Conservation (phyloP, 176 grass and related monocot genomes). For the Puccinellia tenuiflora region DNA sequence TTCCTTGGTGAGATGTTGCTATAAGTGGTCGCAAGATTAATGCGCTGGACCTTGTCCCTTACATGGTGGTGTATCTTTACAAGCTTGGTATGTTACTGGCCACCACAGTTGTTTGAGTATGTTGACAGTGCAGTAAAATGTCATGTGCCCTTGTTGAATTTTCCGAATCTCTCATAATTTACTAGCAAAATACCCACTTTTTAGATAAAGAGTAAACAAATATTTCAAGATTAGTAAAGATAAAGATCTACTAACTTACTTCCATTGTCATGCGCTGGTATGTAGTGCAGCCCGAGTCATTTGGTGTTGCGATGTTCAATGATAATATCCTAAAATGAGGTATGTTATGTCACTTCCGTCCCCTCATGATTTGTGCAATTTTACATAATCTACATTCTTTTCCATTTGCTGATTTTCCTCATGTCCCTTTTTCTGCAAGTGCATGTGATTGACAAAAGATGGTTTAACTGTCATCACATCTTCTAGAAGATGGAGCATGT, state of each 20-base stretch:
- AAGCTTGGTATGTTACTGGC: background rate
- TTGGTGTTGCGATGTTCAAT: background rate
- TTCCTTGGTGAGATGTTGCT: background rate
- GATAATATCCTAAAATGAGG: background rate
- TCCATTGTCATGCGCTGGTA: background rate
- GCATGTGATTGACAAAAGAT: background rate
- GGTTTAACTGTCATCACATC: background rate
- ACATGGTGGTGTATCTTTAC: constrained; percentile 32
- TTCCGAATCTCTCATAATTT: background rate
- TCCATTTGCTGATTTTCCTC: background rate
- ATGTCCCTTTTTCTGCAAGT: background rate
- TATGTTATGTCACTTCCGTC: background rate
- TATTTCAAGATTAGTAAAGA: too few relatives aligned
- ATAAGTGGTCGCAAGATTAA: background rate
- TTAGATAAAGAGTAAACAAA: background rate
- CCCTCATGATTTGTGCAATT: too few relatives aligned
- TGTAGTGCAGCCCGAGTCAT: background rate
- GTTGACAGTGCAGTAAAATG: background rate
- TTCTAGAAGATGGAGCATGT: background rate
- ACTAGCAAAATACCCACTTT: background rate
- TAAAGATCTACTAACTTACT: background rate
- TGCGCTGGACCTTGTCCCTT: constrained; percentile 6
- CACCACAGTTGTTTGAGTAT: background rate
- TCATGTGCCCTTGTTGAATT: background rate
- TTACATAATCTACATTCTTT: background rate